Percentiles rank a stretch among this genome's conserved stretches.
Evolutionary conservation across 1,284 basidiomycete genomes (phyloP).

Genomic region (Ustilago curta): DNA sequence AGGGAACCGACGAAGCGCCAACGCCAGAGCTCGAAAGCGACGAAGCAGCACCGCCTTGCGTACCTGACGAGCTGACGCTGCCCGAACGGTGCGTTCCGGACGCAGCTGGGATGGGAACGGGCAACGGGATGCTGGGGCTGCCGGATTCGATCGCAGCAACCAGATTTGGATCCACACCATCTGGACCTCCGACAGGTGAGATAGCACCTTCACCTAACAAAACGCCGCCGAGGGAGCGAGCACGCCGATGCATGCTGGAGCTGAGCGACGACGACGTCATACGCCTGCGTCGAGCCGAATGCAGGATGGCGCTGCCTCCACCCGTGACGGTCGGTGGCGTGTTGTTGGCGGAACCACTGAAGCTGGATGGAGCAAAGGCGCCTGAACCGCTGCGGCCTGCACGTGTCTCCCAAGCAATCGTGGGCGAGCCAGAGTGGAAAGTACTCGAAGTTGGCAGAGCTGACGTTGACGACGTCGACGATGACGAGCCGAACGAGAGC

Average conservation of each 20-base stretch:
- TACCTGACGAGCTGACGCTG: conserved; percentile 49
- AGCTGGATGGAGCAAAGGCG: conserved; percentile 32
- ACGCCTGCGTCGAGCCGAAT: conserved; percentile 36
- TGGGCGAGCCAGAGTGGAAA: conserved; percentile 41
- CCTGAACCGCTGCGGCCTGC: conserved; percentile 37
- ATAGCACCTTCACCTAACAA: conserved; percentile 51
- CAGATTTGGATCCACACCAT: conserved; percentile 66
- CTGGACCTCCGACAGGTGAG: conserved; percentile 66
- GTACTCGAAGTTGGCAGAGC: conserved; percentile 36
- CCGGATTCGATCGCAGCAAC: conserved; percentile 64
- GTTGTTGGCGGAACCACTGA: conserved; percentile 24
- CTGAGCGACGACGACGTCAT: conserved; percentile 42
- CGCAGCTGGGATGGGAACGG: conserved; percentile 39
- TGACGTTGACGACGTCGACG: background rate
- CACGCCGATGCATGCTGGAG: conserved; percentile 61
- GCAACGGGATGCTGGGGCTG: conserved; percentile 49
- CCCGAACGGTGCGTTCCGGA: conserved; percentile 34
- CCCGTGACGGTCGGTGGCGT: conserved; percentile 31
- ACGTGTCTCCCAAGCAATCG: conserved; percentile 36
- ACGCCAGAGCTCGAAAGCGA: conserved; percentile 36
- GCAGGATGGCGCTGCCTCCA: conserved; percentile 40
- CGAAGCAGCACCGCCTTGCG: conserved; percentile 33
- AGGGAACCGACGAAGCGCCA: conserved; percentile 37
- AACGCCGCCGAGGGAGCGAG: conserved; percentile 61
- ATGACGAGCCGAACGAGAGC: conserved; percentile 32